A percentile compares a stretch with the other conserved stretches of the same genome.
phyloP scores from a whole-genome alignment of 805 yeast genomes.

The Candida stauntonica region DNA sequence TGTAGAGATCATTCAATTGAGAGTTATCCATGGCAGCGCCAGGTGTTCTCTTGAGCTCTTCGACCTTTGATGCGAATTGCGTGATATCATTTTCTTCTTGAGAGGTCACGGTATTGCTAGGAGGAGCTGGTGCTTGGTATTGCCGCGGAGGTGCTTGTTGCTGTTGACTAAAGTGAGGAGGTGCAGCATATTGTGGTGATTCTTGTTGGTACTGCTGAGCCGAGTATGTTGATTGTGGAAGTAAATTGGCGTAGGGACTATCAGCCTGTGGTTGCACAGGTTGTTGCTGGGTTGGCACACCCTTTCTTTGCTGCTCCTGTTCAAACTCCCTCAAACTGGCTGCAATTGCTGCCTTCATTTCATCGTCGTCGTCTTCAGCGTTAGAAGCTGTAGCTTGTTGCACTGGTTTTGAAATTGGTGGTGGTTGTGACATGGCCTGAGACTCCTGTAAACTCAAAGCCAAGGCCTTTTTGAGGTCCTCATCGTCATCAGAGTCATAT shows the following conservation, averaged over 20 bases:
- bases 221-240: conserved; percentile 16
- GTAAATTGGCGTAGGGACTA: conserved; percentile 18
- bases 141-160: conserved; percentile 20
- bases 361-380: conserved; percentile 62
- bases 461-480: conserved; percentile 72
- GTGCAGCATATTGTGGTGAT: conserved; percentile 17
- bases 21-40: conserved; percentile 20
- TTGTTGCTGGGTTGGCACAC: conserved; percentile 18
- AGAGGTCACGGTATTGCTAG: conserved; percentile 30
- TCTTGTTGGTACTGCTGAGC: background rate
- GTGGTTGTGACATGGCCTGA: conserved; percentile 27
- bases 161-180: conserved; percentile 5
- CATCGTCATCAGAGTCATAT: conserved; percentile 55
- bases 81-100: conserved; percentile 68
- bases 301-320: conserved; percentile 24
- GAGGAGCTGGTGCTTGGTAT: conserved; percentile 10
- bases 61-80: conserved; percentile 64
- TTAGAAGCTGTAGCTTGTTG: conserved; percentile 1
- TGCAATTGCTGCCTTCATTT: conserved; percentile 88
- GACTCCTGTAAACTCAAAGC: conserved; percentile 69
- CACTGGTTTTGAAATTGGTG: conserved; percentile 12
- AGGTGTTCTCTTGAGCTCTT: conserved; percentile 28
- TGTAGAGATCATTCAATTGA: conserved; percentile 52
- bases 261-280: conserved; percentile 11
- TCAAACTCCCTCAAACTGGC: conserved; percentile 81